Evolutionary conservation across 805 yeast species (phyloP), one percentile per base, ranked within the genome.

Genomic region (Dipodascus albidus): DNA sequence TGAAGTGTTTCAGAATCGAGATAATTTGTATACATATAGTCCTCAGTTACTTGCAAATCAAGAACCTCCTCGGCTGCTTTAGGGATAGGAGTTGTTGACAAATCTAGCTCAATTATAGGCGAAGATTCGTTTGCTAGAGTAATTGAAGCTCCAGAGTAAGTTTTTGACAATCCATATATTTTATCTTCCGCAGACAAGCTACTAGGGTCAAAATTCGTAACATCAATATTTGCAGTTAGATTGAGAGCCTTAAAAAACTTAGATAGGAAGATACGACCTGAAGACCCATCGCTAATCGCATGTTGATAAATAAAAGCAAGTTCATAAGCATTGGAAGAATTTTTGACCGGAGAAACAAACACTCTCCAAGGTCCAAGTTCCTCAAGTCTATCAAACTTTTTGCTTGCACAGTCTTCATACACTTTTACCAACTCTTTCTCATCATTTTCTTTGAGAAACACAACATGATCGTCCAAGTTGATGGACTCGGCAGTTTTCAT

Each of bases 301-400:
- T 52, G 54, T 19, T 50, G 53, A 47, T 52, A 52, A 15, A 19
- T 21, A 23, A 52, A 52, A 8, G 44, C 44, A 6, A 38, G 17
- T 17, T 38, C 15, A 38, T 38, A 38, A 19, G 20, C 15, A 9
- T 31, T 15, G 15, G 9, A 9, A 9, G 9, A 15, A 9, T 31
- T 31, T n/a, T n/a, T n/a, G 15, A 31, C 38, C 15, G 9, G 9
- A 9, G 38, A 31, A 9, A 31, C 38, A 31, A 14, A 4, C 44
- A 38, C 44, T 38, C 44, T 38, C 44, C 15, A 38, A 17, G 44
- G 44, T 4, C 44, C 38, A 31, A 31, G 14, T 15, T 9, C 15
- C 9, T 31, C 38, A 9, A 31, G 9, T 9, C 15, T 31, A 31
- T 31, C 38, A 31, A 31, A 31, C 15, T 31, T 31, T 9, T 9